Percentiles rank a stretch among this genome's conserved stretches.
Evolutionary conservation across 1,139 yeast species (phyloP).

Genomic region (Chernovozyma sophiae-reginae): DNA sequence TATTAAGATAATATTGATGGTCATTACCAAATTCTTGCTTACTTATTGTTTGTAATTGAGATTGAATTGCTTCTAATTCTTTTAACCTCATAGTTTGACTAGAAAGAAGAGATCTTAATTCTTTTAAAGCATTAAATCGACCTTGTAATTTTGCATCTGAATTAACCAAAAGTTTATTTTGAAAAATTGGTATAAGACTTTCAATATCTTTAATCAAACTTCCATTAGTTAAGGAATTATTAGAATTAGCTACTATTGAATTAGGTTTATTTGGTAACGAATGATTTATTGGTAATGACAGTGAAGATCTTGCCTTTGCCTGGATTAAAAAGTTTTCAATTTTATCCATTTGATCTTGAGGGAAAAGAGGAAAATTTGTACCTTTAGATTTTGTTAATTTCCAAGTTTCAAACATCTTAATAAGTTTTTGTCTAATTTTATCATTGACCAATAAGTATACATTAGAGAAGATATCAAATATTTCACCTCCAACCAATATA

Average conservation of each 20-base stretch:
- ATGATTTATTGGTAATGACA: neutral
- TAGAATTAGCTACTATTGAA: slow-evolving; percentile 2
- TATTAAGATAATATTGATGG: slow-evolving; percentile 8
- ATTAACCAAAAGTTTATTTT: slow-evolving; percentile 24
- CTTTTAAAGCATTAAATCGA: slow-evolving; percentile 40
- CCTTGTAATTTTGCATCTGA: slow-evolving; percentile 32
- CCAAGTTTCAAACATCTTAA: slow-evolving; percentile 86
- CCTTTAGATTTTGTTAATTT: slow-evolving; percentile 51
- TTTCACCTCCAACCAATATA: slow-evolving; percentile 60
- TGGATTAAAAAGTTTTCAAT: slow-evolving; percentile 69
- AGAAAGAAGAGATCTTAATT: slow-evolving; percentile 36
- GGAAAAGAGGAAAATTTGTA: slow-evolving; percentile 67
- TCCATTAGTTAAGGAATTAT: slow-evolving; percentile 18
- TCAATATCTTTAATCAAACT: slow-evolving; percentile 42
- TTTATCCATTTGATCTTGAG: slow-evolving; percentile 61
- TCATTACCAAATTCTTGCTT: slow-evolving; percentile 26
- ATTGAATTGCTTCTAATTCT: slow-evolving; percentile 41
- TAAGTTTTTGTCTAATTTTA: slow-evolving; percentile 65
- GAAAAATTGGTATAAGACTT: slow-evolving; percentile 36
- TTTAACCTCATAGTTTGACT: slow-evolving; percentile 35
- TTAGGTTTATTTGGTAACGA: slow-evolving; percentile 6
- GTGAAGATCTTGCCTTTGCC: slow-evolving; percentile 21
- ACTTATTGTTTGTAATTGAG: slow-evolving; percentile 30
- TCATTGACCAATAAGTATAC: slow-evolving; percentile 79
- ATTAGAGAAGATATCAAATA: slow-evolving; percentile 66